Evolutionary conservation across 2,329 filamentous ascomycete species (phyloP), one percentile per base, ranked within the genome.

Genomic region (Coniochaeta pulveracea): DNA sequence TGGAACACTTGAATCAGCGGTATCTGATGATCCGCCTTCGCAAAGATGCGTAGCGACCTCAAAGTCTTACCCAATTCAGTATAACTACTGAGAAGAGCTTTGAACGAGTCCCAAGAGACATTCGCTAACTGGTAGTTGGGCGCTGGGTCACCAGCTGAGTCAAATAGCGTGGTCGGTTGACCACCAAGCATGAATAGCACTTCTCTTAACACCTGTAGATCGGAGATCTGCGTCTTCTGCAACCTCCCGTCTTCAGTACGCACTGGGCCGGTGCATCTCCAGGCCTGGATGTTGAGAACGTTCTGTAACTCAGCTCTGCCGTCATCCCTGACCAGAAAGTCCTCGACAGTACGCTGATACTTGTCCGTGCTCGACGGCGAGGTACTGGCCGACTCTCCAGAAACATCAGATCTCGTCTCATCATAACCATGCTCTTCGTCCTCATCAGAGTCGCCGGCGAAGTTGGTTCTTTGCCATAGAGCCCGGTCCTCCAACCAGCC

Each of bases 121-220:
- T 66, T 58, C 0, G 54, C 47, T 17, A 73, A 57, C 36, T 71
- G 63, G 34, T 63, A 71, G 2, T 44, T 45, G 4, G 56, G 46
- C 2, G 56, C 50, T 0, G 61, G 60, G 6, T 50, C 42, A 10
- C 57, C 61, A 31, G 62, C 47, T 4, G 44, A 15, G 36, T 58
- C 59, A 46, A 88, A 94, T 1, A 94, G 49, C 2, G 76, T 79
- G 3, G 82, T 89, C 5, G 77, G 70, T 4, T 91, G 60, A 1
- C 88, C 88, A 34, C 76, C 72, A 0, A 96, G 67, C 84, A 95
- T 93, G 46, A 85, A 89, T 1, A 95, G 61, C 0, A 76, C 72
- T 48, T 96, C 86, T 30, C 85, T 74, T 17, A 88, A 60, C 9
- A 78, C 62, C 41, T 88, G 76, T 2, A 82, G 61, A 50, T 94